These are phyloP conservation scores for Colletotrichum ledebouriae DNA, from an alignment of 2,329 filamentous ascomycete genomes.

Conservation along the genomic window DNA sequence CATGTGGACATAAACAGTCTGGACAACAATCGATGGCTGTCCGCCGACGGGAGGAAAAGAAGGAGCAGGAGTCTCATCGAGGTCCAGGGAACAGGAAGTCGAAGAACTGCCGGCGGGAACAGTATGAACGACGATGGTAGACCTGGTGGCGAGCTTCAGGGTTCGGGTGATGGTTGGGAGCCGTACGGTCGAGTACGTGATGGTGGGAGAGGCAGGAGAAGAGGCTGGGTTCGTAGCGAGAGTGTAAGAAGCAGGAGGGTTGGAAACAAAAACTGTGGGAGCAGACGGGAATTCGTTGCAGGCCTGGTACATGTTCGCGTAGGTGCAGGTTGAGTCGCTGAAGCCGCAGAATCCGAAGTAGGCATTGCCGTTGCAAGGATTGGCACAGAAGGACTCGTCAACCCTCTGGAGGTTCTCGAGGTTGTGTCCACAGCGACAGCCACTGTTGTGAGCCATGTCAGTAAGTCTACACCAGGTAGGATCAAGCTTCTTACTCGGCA, in stretches of 20 bases:
- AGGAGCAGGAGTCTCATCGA: not conserved
- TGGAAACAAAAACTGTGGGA: not conserved
- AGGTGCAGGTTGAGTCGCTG: constrained; percentile 19
- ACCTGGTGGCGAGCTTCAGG: constrained; percentile 26
- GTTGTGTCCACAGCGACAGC: constrained; percentile 38
- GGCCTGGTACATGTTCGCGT: constrained; percentile 33
- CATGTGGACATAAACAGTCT: constrained; percentile 31
- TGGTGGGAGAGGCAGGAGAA: not conserved
- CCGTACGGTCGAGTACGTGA: constrained; percentile 26
- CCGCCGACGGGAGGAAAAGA: not conserved
- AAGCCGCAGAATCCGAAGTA: constrained; percentile 28
- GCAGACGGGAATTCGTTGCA: constrained; percentile 14
- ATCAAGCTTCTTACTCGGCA: constrained; percentile 21
- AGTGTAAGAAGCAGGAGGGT: constrained; percentile 1
- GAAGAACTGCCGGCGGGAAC: not conserved
- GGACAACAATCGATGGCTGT: constrained; percentile 7
- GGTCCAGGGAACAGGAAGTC: constrained; percentile 4
- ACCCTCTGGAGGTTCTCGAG: constrained; percentile 12
- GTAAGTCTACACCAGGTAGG: not conserved
- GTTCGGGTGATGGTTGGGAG: constrained; percentile 38
- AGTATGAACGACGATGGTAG: constrained; percentile 24
- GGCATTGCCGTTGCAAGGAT: constrained; percentile 21
- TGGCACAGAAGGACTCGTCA: constrained; percentile 36
- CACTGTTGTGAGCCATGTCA: constrained; percentile 7
- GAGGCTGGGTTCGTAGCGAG: not conserved